These are phyloP conservation scores for Lecanicillium sp. DNA, from an alignment of 2,329 filamentous ascomycete genomes.

Conservation along the genomic window DNA sequence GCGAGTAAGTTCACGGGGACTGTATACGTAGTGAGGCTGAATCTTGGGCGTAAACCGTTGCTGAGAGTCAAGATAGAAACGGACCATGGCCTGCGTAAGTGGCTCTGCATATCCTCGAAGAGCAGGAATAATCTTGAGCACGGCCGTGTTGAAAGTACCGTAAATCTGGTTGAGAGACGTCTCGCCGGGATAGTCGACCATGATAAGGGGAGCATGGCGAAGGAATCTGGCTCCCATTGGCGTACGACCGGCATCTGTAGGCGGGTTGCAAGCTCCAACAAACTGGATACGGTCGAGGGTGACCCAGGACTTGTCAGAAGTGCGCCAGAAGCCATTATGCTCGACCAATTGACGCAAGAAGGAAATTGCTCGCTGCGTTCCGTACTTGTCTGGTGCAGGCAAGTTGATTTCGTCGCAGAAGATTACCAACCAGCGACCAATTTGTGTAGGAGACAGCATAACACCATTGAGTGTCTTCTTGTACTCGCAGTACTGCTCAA, in stretches of 20 bases:
- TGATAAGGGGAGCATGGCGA: slow-evolving; percentile 93
- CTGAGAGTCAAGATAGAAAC: slow-evolving; percentile 92
- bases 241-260: slow-evolving; percentile 93
- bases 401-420: slow-evolving; percentile 99
- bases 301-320: slow-evolving; percentile 95
- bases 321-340: slow-evolving; percentile 98
- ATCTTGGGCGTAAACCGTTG: slow-evolving; percentile 91
- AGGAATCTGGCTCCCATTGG: slow-evolving; percentile 90
- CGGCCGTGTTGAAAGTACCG: slow-evolving; percentile 91
- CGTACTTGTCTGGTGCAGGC: slow-evolving; percentile 94
- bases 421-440: slow-evolving; percentile 93
- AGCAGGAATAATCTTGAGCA: slow-evolving; percentile 92
- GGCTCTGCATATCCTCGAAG: slow-evolving; percentile 92
- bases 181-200: slow-evolving; percentile 99
- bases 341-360: slow-evolving; percentile 97
- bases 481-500: slow-evolving; percentile 99
- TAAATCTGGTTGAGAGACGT: slow-evolving; percentile 94
- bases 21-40: slow-evolving; percentile 98
- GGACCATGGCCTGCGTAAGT: slow-evolving; percentile 95
- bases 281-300: slow-evolving; percentile 97
- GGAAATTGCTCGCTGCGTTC: slow-evolving; percentile 92
- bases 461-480: slow-evolving; percentile 97
- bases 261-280: slow-evolving; percentile 96
- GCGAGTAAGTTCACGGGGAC: slow-evolving; percentile 91
- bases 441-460: slow-evolving; percentile 89